Evolutionary conservation across 2,329 filamentous ascomycete species (phyloP), one percentile per base, ranked within the genome.

Genomic region (Ciborinia camelliae): DNA sequence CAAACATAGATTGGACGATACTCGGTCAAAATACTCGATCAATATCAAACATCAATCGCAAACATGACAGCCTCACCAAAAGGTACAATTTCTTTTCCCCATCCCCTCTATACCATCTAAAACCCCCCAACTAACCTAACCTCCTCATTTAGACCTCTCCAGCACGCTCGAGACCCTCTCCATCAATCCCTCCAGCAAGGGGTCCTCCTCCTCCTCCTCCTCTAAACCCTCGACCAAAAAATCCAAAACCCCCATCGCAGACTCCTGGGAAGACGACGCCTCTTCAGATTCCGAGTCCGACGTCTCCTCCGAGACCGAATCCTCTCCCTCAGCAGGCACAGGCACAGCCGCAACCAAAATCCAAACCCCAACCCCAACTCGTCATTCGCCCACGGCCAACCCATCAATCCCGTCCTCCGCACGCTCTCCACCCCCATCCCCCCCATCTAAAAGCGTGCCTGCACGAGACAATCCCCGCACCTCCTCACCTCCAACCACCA

Each of bases 231-330:
- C 5, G 5, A 15, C 48, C 35, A 43, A 43, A 32, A 78, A 78
- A 65, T 80, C 79, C 68, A 71, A 76, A 62, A 65, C 73, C 48
- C 69, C 66, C n/a, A 79, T 89, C 26, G 84, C 82, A 62, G 90
- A 92, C 68, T 91, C 88, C 51, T 93, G 90, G 90, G 90, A 92
- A 77, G 89, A 95, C 71, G 90, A 90, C 64, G 81, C 83, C 39
- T 76, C 81, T 48, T 75, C 75, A 37, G 73, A 75, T 28, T 73
- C 75, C 45, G 72, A 74, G n/a, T n/a, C n/a, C n/a, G n/a, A n/a
- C n/a, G n/a, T n/a, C 52, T 65, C 26, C 26, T 47, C 71, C 51
- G 71, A 73, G 18, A 47, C 65, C 48, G 45, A 64, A n/a, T n/a
- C n/a, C n/a, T n/a, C n/a, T n/a, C n/a, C n/a, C n/a, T n/a, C n/a